Evolutionary conservation across 2,329 filamentous ascomycete genomes (phyloP), one percentile per base, ranked within the genome.

Genomic region (Didymella pinodella): DNA sequence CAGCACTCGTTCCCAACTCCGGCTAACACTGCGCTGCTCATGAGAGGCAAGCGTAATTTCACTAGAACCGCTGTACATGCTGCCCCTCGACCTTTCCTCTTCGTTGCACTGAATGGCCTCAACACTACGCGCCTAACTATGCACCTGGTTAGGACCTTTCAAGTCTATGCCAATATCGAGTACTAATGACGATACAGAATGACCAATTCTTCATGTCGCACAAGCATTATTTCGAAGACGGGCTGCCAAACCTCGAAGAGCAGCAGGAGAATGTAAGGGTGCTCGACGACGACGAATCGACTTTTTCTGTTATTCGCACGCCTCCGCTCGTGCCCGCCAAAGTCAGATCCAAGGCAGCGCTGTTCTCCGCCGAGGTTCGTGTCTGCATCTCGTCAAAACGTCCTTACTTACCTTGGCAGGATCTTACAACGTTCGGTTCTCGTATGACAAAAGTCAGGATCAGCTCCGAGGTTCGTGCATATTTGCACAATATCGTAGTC

Each of bases 141-240:
- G 41, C 82, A 83, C 65, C 65, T 84, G 54, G 78, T 79, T 47
- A n/a, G 62, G 11, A 20, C 0, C 18, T 7, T 4, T 18, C 18
- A 3, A 29, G 40, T 3, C 89, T 48, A 84, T 68, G 81, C 22
- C 78, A 77, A 4, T 18, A 3, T 20, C 18, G 3, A 34, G 14
- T 28, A 4, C 40, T 59, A 38, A 59, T 16, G 38, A 40, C 7
- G 12, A 31, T 84, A 88, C 84, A 92, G 76, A 96, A 93, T 68
- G 92, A 98, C 59, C 87, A 91, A 64, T 89, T 98, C 65, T 92
- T 93, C 73, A 88, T 98, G 57, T 94, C 91, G 0, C 93, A 98
- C 75, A 91, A 88, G 79, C 93, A 98, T 70, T 85, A 89, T 57
- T 82, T 85, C 4, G 81, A 83, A 1, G 87, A 94, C 72, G 91